Base-by-base conservation (phyloP, 148 eudicot species). In the Rhododendron williamsianum region DNA sequence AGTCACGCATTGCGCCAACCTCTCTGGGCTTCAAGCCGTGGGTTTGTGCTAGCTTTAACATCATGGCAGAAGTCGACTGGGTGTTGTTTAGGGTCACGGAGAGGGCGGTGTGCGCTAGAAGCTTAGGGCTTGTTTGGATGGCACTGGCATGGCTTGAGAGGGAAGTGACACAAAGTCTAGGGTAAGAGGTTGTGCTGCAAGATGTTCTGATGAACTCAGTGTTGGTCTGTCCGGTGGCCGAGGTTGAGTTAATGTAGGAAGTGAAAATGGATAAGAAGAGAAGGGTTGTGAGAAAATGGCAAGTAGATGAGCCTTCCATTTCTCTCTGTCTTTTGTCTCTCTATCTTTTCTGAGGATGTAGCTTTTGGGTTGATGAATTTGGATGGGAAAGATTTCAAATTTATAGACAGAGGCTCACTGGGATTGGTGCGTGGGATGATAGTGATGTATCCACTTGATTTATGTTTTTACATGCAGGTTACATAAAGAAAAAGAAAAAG, bases 81-180 rank as follows among this genome's bases (percentile, higher is more conserved):
- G 90, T 78, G n/a, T 84, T 80, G 33, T 81, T 72, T 5, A 88
- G 86, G 82, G 83, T 43, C 8, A 88, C 85, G 2, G 82, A 72
- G 54, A 86, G 78, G 82, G 90, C 88, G 3, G 88, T 36, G 71
- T 83, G 81, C 16, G 90, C 90, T 36, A 88, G 84, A 48, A 58
- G 84, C 18, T 81, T 41, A 3, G 88, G 86, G 84, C 72, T 83
- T 27, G 60, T 30, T 83, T 83, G 83, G 82, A 88, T 88, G 21
- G 30, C 58, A 60, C 71, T 67, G 43, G 90, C 84, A 76, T 80
- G 84, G 67, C 81, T 81, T 21, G 86, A 54, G 67, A 86, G 88
- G 25, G 88, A 82, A 51, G 54, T 38, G 79, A 79, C 63, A 77
- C 90, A 88, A 15, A 86, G 88, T 33, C 27, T n/a, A 2, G 86